These are phyloP conservation scores for Epichloe scottii DNA, from an alignment of 2,329 filamentous ascomycete species.

Conservation along the genomic window DNA sequence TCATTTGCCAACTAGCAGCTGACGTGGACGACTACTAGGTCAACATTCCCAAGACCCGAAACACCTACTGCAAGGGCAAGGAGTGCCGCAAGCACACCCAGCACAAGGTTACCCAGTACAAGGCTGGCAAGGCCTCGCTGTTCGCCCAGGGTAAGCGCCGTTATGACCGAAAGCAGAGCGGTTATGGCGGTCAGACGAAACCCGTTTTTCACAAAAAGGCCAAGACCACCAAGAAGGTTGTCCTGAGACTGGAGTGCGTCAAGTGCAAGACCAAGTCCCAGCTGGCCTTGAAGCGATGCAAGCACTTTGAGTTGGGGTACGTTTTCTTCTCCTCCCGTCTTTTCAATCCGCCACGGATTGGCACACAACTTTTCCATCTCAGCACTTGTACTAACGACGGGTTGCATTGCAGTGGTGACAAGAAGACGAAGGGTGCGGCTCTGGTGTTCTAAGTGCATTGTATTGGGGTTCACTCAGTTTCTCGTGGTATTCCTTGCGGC, in stretches of 20 bases:
- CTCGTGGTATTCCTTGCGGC: constrained; percentile 31
- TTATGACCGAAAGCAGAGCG: constrained; percentile 98
- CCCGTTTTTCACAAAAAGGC: constrained; percentile 99
- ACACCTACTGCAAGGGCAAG: constrained; percentile 96
- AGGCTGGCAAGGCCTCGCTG: constrained; percentile 89
- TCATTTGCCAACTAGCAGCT: neutral
- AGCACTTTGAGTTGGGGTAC: constrained; percentile 99
- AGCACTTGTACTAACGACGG: neutral
- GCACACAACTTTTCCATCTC: no score
- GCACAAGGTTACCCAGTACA: constrained; percentile 94
- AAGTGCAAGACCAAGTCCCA: constrained; percentile 97
- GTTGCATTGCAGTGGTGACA: constrained; percentile 69
- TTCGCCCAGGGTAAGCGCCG: constrained; percentile 99
- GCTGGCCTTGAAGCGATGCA: constrained; percentile 98
- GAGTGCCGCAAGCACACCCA: constrained; percentile 85
- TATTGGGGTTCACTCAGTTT: constrained; percentile 27
- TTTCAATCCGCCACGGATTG: no score
- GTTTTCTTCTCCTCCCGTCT: constrained; percentile 24
- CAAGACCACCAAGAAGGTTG: constrained; percentile 99
- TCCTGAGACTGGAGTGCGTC: constrained; percentile 95
- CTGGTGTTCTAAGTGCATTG: constrained; percentile 86
- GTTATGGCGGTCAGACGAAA: constrained; percentile 99
- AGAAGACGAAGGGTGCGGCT: constrained; percentile 99
- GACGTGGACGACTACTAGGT: constrained; percentile 41
- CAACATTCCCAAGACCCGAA: constrained; percentile 96